These are phyloP conservation scores for Colletotrichum tropicale DNA, from an alignment of 2,329 filamentous ascomycete species.

Conservation along the genomic window DNA sequence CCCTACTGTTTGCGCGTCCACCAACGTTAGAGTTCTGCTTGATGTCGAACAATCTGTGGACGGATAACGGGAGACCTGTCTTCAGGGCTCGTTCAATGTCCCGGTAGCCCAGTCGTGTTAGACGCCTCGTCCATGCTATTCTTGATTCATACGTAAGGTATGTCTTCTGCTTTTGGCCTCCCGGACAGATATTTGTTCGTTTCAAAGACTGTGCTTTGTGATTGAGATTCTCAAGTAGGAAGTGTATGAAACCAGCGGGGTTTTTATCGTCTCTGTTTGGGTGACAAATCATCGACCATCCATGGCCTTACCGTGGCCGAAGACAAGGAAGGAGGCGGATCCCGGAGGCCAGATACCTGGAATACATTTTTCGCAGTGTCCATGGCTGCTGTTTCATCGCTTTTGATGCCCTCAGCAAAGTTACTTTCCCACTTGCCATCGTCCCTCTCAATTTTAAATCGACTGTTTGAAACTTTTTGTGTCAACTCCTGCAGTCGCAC, in stretches of 20 bases:
- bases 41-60: neutral
- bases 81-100: neutral
- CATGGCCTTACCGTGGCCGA: neutral
- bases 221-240: neutral
- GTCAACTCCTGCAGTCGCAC: too few species aligned
- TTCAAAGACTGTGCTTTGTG: neutral
- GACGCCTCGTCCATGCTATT: accelerated
- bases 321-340: neutral
- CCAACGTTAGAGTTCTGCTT: accelerated
- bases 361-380: too few species aligned
- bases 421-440: too few species aligned
- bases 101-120: accelerated
- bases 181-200: neutral
- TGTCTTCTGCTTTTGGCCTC: neutral
- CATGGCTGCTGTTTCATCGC: accelerated
- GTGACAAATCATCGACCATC: neutral
- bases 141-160: neutral
- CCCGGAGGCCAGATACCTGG: neutral
- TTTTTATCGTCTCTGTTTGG: neutral
- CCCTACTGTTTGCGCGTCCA: neutral
- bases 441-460: too few species aligned
- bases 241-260: neutral
- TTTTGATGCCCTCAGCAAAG: too few species aligned
- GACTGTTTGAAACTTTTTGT: too few species aligned
- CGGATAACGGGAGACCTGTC: neutral